A percentile compares a stretch with the other conserved stretches of the same genome.
These are phyloP conservation scores for Linanthus parryae DNA, from an alignment of 148 eudicot species.

Conservation along the genomic window DNA sequence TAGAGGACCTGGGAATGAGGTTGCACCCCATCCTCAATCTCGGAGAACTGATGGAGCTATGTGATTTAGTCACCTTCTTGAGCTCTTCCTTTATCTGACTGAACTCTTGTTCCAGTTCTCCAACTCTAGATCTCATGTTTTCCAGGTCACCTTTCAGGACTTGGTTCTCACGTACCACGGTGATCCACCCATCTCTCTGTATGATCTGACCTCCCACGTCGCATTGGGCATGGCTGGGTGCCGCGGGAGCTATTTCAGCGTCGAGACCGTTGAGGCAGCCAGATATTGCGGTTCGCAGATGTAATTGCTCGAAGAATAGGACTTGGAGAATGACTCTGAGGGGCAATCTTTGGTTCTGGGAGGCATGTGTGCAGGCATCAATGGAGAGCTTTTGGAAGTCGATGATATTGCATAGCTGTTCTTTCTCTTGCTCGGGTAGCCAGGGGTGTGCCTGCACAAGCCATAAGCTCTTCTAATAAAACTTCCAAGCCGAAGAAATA, in stretches of 20 bases:
- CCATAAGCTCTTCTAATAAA: constrained; percentile 1
- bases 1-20: too few species aligned
- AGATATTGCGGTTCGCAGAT: constrained; percentile 64
- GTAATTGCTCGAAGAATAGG: constrained; percentile 89
- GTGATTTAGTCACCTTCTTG: constrained; percentile 63
- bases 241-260: constrained; percentile 36
- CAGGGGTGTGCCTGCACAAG: constrained; percentile 79
- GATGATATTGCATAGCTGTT: constrained; percentile 71
- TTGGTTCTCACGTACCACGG: constrained; percentile 63
- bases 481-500: background rate
- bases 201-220: constrained; percentile 36
- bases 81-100: constrained; percentile 65
- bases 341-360: constrained; percentile 84
- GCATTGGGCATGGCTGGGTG: constrained; percentile 18
- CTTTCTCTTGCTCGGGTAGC: constrained; percentile 75
- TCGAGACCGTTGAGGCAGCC: constrained; percentile 51
- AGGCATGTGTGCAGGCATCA: constrained; percentile 97
- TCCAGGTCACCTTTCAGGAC: constrained; percentile 76
- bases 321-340: constrained; percentile 83
- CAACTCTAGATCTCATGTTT: constrained; percentile 70
- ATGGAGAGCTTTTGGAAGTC: constrained; percentile 86
- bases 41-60: constrained; percentile 51
- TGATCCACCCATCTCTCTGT: constrained; percentile 73
- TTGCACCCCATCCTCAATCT: too few species aligned
- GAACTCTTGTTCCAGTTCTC: constrained; percentile 79